Percentiles rank a stretch among this genome's conserved stretches.
Conservation (phyloP, 164 flowering plant genomes). For the Tetracentron sinense region DNA sequence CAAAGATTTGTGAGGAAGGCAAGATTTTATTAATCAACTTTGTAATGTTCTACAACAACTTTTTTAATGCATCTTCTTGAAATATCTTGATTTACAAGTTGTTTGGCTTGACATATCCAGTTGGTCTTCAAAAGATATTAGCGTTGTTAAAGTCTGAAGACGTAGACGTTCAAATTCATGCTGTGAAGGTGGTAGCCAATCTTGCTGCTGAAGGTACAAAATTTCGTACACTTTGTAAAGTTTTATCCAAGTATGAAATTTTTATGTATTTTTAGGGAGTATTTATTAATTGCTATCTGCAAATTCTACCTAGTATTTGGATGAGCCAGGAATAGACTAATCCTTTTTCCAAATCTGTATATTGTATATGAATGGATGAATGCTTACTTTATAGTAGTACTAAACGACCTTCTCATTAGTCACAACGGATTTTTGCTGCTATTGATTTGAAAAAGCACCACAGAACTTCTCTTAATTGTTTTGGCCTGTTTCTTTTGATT, state of each 20-base stretch:
- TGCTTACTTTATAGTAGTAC: background rate
- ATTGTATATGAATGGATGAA: background rate
- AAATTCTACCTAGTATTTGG: background rate
- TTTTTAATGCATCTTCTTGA: constrained; percentile 7
- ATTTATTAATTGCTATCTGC: no score
- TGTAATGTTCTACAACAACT: background rate
- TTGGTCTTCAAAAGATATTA: constrained; percentile 74
- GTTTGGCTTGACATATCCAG: constrained; percentile 33
- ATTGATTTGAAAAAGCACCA: no score
- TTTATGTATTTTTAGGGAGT: background rate
- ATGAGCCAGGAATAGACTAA: background rate
- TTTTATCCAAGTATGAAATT: background rate
- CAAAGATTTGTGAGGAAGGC: constrained; percentile 89
- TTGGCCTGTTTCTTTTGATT: no score
- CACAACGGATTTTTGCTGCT: background rate
- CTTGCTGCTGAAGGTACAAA: constrained; percentile 91
- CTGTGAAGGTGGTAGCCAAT: constrained; percentile 86
- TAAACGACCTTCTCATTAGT: background rate
- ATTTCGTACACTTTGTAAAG: background rate
- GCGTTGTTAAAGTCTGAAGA: constrained; percentile 67
- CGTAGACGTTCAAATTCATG: constrained; percentile 74
- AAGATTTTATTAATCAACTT: constrained; percentile 18
- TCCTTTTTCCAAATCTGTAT: no score
- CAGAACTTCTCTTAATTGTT: no score
- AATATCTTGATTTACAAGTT: constrained; percentile 16